Conservation (phyloP, 257 asterid species). For the Salvia miltiorrhiza region DNA sequence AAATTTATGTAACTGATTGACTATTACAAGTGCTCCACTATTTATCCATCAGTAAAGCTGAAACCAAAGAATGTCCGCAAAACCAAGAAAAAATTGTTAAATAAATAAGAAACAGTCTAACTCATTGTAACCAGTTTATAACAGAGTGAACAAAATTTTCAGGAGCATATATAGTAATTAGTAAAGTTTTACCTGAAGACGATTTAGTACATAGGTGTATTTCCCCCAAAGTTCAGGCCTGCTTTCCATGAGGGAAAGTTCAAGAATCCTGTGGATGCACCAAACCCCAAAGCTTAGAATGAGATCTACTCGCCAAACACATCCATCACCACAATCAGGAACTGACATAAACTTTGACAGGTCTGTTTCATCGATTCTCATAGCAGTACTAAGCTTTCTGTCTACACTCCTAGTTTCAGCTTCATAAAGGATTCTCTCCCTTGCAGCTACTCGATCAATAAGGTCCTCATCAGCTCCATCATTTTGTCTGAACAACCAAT, state of each 20-base stretch:
- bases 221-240: constrained; percentile 99
- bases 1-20: neutral
- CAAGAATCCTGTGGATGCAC: constrained; percentile 95
- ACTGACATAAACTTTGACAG: constrained; percentile 56
- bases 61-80: neutral
- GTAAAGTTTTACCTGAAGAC: constrained; percentile 72
- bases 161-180: neutral
- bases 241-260: constrained; percentile 92
- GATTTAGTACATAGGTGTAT: constrained; percentile 86
- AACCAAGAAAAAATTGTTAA: neutral
- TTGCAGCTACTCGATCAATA: constrained; percentile 83
- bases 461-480: constrained; percentile 97
- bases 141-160: neutral
- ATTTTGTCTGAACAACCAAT: constrained; percentile 82
- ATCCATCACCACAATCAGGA: constrained; percentile 95
- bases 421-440: constrained; percentile 72
- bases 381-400: constrained; percentile 32
- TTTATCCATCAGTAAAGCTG: neutral
- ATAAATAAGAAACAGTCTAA: neutral
- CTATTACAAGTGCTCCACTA: neutral
- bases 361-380: constrained; percentile 52
- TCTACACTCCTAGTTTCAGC: constrained; percentile 53
- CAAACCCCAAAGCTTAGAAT: constrained; percentile 93
- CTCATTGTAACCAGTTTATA: neutral
- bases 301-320: constrained; percentile 79